A percentile compares a stretch with the other conserved stretches of the same genome.
Conservation (phyloP, 371 early-diverging fungal species). For the Mortierella sp. region DNA sequence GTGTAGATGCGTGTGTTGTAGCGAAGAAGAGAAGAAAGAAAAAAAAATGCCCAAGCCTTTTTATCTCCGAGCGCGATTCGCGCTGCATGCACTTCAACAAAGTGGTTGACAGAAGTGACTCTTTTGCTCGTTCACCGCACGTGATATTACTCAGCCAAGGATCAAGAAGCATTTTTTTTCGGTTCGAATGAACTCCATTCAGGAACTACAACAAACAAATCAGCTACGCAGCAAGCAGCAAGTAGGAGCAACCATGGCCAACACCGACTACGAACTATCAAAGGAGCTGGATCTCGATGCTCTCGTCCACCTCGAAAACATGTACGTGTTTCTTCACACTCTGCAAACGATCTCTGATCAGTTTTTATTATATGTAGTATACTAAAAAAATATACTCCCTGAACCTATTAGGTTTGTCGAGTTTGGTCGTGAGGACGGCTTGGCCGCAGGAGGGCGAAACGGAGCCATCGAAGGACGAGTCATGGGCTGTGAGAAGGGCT, state of each 20-base stretch:
- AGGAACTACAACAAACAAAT: background rate
- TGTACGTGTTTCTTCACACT: conserved; percentile 52
- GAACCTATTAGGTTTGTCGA: conserved; percentile 73
- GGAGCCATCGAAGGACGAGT: conserved; percentile 81
- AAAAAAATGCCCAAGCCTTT: background rate
- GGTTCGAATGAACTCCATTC: background rate
- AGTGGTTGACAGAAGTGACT: conserved; percentile 8
- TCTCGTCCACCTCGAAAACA: conserved; percentile 72
- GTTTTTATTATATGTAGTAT: background rate
- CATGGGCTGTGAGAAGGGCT: conserved; percentile 81
- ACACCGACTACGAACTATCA: conserved; percentile 43
- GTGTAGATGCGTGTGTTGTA: background rate
- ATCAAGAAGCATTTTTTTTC: background rate
- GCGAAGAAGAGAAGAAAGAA: background rate
- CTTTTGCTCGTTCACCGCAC: background rate
- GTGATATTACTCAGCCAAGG: conserved; percentile 11
- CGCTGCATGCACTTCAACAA: background rate
- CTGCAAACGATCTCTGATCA: background rate
- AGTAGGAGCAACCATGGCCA: conserved; percentile 16
- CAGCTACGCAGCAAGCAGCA: background rate
- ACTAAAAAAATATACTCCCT: background rate
- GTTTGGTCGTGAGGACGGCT: conserved; percentile 76
- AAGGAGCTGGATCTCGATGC: conserved; percentile 69
- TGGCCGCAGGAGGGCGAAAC: conserved; percentile 70
- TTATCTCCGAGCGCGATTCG: conserved; percentile 4